Conservation (phyloP, 2,329 filamentous ascomycete species). For the Aspergillus versicolor region DNA sequence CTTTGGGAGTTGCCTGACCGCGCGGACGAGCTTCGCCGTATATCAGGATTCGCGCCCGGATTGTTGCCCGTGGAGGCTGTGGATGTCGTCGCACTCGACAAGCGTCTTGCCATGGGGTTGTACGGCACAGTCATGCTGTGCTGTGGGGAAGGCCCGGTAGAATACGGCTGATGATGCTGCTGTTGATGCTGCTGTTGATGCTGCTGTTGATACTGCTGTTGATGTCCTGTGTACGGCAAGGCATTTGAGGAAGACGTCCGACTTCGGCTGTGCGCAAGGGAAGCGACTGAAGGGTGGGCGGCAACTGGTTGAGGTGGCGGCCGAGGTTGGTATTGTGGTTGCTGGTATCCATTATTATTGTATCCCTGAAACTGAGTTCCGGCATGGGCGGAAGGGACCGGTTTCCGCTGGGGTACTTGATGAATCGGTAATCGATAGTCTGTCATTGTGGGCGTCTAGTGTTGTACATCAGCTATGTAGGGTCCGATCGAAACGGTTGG, state of each 20-base stretch:
- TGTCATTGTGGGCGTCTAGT: slow-evolving; percentile 32
- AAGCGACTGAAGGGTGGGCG: slow-evolving; percentile 26
- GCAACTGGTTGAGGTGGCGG: slow-evolving; percentile 20
- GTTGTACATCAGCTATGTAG: slow-evolving; percentile 31
- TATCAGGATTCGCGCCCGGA: slow-evolving; percentile 28
- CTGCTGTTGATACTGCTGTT: slow-evolving; percentile 12
- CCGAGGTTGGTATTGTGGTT: slow-evolving; percentile 21
- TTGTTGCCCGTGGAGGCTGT: slow-evolving; percentile 40
- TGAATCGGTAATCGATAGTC: slow-evolving; percentile 39
- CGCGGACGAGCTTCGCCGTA: slow-evolving; percentile 75
- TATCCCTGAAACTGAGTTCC: slow-evolving; percentile 29
- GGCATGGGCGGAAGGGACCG: slow-evolving; percentile 24
- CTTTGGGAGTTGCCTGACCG: slow-evolving; percentile 66
- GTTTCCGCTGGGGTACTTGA: slow-evolving; percentile 34
- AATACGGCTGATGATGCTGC: slow-evolving; percentile 27
- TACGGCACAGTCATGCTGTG: slow-evolving; percentile 27
- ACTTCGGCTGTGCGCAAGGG: slow-evolving; percentile 35
- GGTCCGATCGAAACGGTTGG: slow-evolving; percentile 1
- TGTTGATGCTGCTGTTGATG: slow-evolving; percentile 17
- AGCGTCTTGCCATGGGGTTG: slow-evolving; percentile 30
- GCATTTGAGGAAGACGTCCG: slow-evolving; percentile 41
- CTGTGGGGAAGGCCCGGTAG: slow-evolving; percentile 24
- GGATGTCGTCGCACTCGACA: slow-evolving; percentile 43
- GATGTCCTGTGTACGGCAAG: slow-evolving; percentile 26
- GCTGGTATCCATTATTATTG: slow-evolving; percentile 27